Base-by-base conservation (phyloP, 2,329 filamentous ascomycete species). In the Alternaria postmessia region DNA sequence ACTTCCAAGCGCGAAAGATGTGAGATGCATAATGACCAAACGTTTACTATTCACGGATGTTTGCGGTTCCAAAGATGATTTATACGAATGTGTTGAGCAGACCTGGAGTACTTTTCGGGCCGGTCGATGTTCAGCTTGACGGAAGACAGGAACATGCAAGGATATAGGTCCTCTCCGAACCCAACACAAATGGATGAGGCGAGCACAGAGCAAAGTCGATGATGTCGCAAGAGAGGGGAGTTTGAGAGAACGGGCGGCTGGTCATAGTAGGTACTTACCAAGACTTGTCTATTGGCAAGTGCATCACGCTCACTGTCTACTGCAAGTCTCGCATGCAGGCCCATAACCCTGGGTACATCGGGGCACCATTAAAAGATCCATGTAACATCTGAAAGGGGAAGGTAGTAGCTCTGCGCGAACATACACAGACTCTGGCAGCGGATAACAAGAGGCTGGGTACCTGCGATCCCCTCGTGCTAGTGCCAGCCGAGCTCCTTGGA, bases 361-460 rank as follows among this genome's bases (percentile, higher is more conserved):
- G 34, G 36, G 39, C 49, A 51, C 49, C 49, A 41, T 51, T 14
- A 22, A 49, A 36, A 5, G 32, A 36, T 36, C 46, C 46, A 49
- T 49, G 46, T 26, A 49, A 49, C 30, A 20, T 42, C 49, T 51
- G 24, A 30, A 51, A 28, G 22, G 24, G 49, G 49, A 51, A 51
- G 49, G 49, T 41, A 51, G 49, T 41, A 41, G 49, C 34, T 30
- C 34, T 41, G 8, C 34, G 16, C 32, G 14, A 18, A 7, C 46
- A 49, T 36, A 12, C 14, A n/a, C 20, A 49, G 14, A 38, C 22
- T 24, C 46, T 18, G 20, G 20, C 32, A 24, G 32, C 46, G 30
- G 32, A 36, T 36, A 26, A 24, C 22, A 36, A 36, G 46, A 49
- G 20, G 46, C 46, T 49, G 46, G 46, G 46, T 24, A 49, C 30